These are phyloP conservation scores for Salvia miltiorrhiza DNA, from an alignment of 257 asterid genomes.

Conservation along the genomic window DNA sequence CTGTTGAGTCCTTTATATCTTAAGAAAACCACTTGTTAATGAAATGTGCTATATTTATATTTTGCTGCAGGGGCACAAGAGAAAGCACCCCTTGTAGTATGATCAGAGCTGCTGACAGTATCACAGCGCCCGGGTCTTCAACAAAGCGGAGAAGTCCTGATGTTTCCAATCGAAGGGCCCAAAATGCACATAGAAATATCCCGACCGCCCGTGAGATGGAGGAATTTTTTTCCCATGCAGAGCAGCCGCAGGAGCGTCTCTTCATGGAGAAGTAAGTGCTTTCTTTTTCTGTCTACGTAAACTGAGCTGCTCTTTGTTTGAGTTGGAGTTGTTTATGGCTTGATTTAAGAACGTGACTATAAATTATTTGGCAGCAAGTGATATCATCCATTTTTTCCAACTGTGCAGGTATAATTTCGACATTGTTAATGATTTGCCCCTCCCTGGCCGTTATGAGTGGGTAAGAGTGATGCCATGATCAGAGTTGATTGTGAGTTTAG, in stretches of 20 bases:
- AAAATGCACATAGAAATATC: constrained; percentile 27
- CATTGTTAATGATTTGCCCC: constrained; percentile 43
- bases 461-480: constrained; percentile 39
- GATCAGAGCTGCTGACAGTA: constrained; percentile 33
- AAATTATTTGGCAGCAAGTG: neutral
- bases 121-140: constrained; percentile 42
- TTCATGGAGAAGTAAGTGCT: constrained; percentile 59
- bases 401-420: constrained; percentile 57
- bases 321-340: neutral
- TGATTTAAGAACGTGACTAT: neutral
- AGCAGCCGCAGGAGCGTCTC: constrained; percentile 47
- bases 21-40: neutral
- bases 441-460: constrained; percentile 52
- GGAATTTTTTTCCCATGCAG: constrained; percentile 52
- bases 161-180: constrained; percentile 30
- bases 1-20: neutral
- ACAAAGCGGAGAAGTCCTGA: constrained; percentile 36
- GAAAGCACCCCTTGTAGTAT: constrained; percentile 65
- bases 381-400: neutral
- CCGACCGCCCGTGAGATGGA: constrained; percentile 59
- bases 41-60: too few species aligned
- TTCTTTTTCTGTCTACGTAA: neutral
- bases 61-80: constrained; percentile 49
- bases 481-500: neutral
- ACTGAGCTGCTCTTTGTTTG: neutral